Conservation (phyloP, 2,329 filamentous ascomycete species). For the Fusarium coicis region DNA sequence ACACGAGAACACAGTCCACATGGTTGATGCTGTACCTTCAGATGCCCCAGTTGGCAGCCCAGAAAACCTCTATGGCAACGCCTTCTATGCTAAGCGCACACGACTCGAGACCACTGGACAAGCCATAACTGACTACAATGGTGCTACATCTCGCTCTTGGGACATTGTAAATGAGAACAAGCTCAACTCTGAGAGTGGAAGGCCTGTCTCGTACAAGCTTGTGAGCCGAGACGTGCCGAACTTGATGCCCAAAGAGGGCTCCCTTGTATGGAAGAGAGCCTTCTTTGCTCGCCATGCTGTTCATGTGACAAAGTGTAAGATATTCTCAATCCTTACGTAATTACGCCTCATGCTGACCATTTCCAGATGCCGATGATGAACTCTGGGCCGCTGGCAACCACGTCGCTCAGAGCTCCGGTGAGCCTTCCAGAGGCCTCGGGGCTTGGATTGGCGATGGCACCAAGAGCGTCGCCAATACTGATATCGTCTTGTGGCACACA, state of each 20-base stretch:
- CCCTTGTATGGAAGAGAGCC: slow-evolving; percentile 88
- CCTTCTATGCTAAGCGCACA: slow-evolving; percentile 86
- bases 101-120: slow-evolving; percentile 77
- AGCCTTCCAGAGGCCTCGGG: slow-evolving; percentile 77
- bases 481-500: slow-evolving; percentile 93
- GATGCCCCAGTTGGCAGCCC: slow-evolving; percentile 80
- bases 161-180: slow-evolving; percentile 88
- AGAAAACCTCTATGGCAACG: slow-evolving; percentile 91
- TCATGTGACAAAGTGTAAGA: slow-evolving; percentile 87
- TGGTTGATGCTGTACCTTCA: slow-evolving; percentile 79
- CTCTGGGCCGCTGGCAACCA: slow-evolving; percentile 88
- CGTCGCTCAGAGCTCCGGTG: slow-evolving; percentile 86
- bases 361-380: slow-evolving; percentile 78
- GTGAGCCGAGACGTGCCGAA: slow-evolving; percentile 85
- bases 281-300: slow-evolving; percentile 89
- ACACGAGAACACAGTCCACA: slow-evolving; percentile 83
- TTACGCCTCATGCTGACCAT: neutral
- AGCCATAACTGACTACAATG: slow-evolving; percentile 82
- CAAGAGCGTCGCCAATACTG: slow-evolving; percentile 79
- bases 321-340: neutral
- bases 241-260: slow-evolving; percentile 81
- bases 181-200: slow-evolving; percentile 84
- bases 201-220: slow-evolving; percentile 87
- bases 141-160: slow-evolving; percentile 83
- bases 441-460: slow-evolving; percentile 81